These are phyloP conservation scores for Blastobotrys mokoenaii DNA, from an alignment of 805 yeast genomes.

Conservation along the genomic window DNA sequence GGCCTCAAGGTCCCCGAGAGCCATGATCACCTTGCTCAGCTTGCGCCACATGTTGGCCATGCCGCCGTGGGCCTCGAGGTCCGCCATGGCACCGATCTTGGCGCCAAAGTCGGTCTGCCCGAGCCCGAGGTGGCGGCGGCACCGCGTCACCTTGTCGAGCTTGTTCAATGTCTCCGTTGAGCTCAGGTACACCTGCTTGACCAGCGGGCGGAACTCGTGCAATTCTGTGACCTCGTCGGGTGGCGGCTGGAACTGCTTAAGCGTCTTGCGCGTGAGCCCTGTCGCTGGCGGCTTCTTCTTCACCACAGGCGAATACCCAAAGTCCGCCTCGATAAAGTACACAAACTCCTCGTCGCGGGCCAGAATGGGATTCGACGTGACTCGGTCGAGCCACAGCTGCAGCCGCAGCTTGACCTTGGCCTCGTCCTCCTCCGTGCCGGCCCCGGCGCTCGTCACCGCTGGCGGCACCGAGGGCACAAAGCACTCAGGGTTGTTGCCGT, in stretches of 20 bases:
- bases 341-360: constrained; percentile 83
- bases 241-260: constrained; percentile 88
- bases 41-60: constrained; percentile 74
- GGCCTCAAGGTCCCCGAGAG: constrained; percentile 70
- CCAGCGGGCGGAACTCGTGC: constrained; percentile 78
- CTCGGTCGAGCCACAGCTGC: constrained; percentile 81
- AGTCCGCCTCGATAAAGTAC: constrained; percentile 72
- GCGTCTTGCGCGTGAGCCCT: constrained; percentile 79
- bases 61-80: constrained; percentile 55
- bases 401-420: constrained; percentile 46
- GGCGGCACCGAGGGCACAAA: constrained; percentile 85
- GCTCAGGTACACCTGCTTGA: constrained; percentile 61
- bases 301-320: constrained; percentile 54
- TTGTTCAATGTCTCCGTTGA: constrained; percentile 44
- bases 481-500: constrained; percentile 79
- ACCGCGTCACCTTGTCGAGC: constrained; percentile 46
- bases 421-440: constrained; percentile 76
- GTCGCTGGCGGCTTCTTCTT: constrained; percentile 62
- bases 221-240: constrained; percentile 77
- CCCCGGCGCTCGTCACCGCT: constrained; percentile 67
- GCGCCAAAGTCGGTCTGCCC: constrained; percentile 49
- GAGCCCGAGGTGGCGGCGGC: constrained; percentile 40
- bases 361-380: constrained; percentile 67
- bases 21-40: constrained; percentile 56
- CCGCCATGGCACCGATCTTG: constrained; percentile 23